Evolutionary conservation across 2,329 filamentous ascomycete species (phyloP), one percentile per base, ranked within the genome.

Genomic region (Apiospora aurea): DNA sequence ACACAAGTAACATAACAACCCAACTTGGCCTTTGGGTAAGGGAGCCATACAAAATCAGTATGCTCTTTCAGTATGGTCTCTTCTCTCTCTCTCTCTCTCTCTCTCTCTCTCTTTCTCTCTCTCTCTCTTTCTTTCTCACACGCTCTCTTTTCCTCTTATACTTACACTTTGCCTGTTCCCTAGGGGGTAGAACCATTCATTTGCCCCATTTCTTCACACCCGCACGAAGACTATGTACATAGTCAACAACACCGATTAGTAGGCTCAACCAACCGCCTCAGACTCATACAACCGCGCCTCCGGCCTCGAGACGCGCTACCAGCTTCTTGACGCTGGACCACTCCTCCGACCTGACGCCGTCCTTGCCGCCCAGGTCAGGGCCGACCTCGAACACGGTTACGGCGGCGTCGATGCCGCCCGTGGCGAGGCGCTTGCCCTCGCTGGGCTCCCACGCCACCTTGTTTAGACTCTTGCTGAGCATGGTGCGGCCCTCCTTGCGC

Each of bases 311-410:
- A 77, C 92, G 90, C 57, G 90, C 91, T 34, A 98, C 90, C 79
- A 98, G 85, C 82, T 94, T 95, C 90, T 98, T 98, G 76, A 99
- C 93, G 47, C 90, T 93, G 7, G 92, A 90, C 96, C 96, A 99
- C 81, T 98, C 96, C 78, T 99, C 96, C 70, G 90, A 91, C 80
- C 93, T 92, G 51, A 94, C 88, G 46, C 90, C 88, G 78, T 98
- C 96, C 76, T 93, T 91, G n/a, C 95, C 95, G 38, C 95, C 95
- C 14, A 97, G 81, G 75, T 95, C 90, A 77, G 88, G 85, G 34
- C 94, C 92, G 71, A 99, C 96, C 83, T 99, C 96, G 79, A 98
- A 99, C 10, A 99, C 90, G 0, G 93, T 97, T 29, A 98, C 87
- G 1, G 94, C 91, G 14, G 96, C 96, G 79, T 98, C 95, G 73